Evolutionary conservation across 352 stramenopile species (phyloP).

Genomic region (Phytopythium sindhum): DNA sequence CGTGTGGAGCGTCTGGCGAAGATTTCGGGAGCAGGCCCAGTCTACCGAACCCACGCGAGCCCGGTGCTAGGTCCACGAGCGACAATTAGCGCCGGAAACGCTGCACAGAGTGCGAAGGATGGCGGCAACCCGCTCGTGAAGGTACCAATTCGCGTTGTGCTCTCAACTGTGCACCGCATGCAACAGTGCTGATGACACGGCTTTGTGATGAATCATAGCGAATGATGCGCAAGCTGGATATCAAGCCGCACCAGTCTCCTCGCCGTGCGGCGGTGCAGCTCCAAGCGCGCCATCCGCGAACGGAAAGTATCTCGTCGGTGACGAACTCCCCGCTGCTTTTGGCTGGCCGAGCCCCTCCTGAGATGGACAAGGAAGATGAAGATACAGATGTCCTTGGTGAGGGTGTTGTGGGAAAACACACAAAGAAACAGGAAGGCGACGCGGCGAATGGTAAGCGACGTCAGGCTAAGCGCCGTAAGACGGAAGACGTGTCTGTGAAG

Average conservation of each 20-base stretch:
- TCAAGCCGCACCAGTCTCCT: constrained; percentile 76
- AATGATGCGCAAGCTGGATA: constrained; percentile 57
- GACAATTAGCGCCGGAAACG: neutral
- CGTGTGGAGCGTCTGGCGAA: constrained; percentile 56
- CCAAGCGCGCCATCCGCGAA: constrained; percentile 10
- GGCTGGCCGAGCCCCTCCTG: constrained; percentile 18
- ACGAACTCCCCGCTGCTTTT: constrained; percentile 26
- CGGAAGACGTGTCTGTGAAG: constrained; percentile 9
- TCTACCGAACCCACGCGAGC: constrained; percentile 44
- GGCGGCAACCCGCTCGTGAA: constrained; percentile 29
- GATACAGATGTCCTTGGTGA: constrained; percentile 7
- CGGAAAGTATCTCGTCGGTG: constrained; percentile 3
- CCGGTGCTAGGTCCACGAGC: constrained; percentile 47
- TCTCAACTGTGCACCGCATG: neutral
- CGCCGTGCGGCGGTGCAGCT: constrained; percentile 43
- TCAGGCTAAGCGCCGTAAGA: constrained; percentile 6
- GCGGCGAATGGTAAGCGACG: neutral
- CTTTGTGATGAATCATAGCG: constrained; percentile 17
- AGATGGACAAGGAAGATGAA: constrained; percentile 16
- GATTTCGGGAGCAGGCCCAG: constrained; percentile 45
- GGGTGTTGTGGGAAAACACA: neutral
- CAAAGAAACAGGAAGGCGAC: neutral
- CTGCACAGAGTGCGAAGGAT: neutral
- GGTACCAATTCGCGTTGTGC: constrained; percentile 10
- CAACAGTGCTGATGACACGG: neutral